Percentiles rank a stretch among this genome's conserved stretches.
These are phyloP conservation scores for Ganoderma boninense DNA, from an alignment of 1,284 basidiomycete genomes.

Conservation along the genomic window DNA sequence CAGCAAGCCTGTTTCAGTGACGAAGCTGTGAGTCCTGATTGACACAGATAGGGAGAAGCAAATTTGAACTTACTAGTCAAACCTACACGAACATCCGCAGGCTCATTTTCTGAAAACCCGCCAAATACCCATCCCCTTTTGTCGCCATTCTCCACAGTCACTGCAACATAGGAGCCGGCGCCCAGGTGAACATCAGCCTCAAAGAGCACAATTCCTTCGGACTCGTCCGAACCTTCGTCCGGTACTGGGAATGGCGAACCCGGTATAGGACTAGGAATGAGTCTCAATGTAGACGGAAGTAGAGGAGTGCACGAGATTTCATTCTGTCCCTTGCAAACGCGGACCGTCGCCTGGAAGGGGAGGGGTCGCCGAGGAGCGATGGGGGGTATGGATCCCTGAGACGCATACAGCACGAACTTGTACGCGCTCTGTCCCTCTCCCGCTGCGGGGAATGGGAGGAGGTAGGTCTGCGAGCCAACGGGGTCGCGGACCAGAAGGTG, in stretches of 20 bases:
- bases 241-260: conserved; percentile 68
- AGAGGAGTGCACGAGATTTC: conserved; percentile 49
- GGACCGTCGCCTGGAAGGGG: conserved; percentile 54
- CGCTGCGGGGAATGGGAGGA: conserved; percentile 53
- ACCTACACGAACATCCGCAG: conserved; percentile 44
- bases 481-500: conserved; percentile 56
- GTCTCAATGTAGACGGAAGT: conserved; percentile 55
- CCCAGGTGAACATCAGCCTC: conserved; percentile 53
- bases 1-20: conserved; percentile 29
- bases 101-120: conserved; percentile 49
- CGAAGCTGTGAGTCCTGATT: conserved; percentile 11
- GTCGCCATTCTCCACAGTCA: conserved; percentile 59
- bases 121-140: conserved; percentile 72
- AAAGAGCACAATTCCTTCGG: conserved; percentile 73
- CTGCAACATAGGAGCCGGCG: conserved; percentile 53
- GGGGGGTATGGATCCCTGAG: conserved; percentile 59
- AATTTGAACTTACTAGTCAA: conserved; percentile 54
- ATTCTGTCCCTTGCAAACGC: conserved; percentile 47
- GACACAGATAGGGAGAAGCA: not conserved
- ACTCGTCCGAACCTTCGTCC: conserved; percentile 73
- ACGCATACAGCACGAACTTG: conserved; percentile 64
- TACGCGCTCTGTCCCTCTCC: conserved; percentile 17
- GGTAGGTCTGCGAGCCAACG: conserved; percentile 52
- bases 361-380: conserved; percentile 56
- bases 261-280: conserved; percentile 66